These are phyloP conservation scores for Amanita fuliginea DNA, from an alignment of 768 basidiomycete genomes.

Conservation along the genomic window DNA sequence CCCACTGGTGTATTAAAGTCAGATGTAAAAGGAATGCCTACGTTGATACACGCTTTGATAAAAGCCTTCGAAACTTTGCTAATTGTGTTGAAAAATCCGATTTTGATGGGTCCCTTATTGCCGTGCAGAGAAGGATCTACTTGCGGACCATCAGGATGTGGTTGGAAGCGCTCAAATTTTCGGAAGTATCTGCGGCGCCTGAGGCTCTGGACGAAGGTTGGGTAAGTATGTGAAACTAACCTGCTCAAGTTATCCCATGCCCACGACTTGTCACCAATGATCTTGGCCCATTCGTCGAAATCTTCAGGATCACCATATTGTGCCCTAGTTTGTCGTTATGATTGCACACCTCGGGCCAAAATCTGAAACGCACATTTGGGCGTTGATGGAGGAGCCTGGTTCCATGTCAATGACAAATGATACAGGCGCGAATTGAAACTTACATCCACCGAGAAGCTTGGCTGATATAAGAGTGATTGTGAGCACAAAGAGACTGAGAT, in stretches of 20 bases:
- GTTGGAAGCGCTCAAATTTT: constrained; percentile 50
- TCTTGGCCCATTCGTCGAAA: constrained; percentile 54
- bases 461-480: constrained; percentile 19
- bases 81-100: constrained; percentile 38
- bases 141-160: constrained; percentile 31
- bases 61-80: constrained; percentile 32
- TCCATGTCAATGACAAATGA: not conserved
- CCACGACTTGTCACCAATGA: constrained; percentile 48
- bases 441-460: constrained; percentile 67
- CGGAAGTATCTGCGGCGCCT: constrained; percentile 38
- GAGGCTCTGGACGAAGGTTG: not conserved
- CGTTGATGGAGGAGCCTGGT: constrained; percentile 55
- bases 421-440: constrained; percentile 14
- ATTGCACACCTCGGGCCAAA: not conserved
- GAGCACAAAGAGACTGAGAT: not conserved
- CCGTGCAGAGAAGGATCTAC: constrained; percentile 37
- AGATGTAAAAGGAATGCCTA: constrained; percentile 38
- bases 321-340: constrained; percentile 24
- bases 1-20: constrained; percentile 50
- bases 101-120: constrained; percentile 35
- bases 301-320: constrained; percentile 61
- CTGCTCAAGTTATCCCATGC: constrained; percentile 40
- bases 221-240: constrained; percentile 19
- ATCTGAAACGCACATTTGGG: constrained; percentile 26
- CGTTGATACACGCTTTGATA: constrained; percentile 36